These are phyloP conservation scores for Grammothele lineata DNA, from an alignment of 768 basidiomycete species.

Conservation along the genomic window DNA sequence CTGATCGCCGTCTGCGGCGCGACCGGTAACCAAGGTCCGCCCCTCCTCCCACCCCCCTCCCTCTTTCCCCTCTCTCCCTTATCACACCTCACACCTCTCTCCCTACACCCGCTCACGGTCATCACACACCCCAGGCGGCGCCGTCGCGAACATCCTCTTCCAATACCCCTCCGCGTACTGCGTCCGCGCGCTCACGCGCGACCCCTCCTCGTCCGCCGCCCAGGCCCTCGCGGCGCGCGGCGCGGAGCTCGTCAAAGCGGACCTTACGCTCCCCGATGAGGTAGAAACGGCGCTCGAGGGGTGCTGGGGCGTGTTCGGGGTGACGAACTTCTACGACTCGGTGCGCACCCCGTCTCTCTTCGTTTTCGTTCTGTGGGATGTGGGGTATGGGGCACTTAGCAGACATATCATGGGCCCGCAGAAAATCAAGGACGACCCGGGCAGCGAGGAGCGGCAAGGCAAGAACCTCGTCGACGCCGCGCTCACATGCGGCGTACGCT, in stretches of 20 bases:
- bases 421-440: slow-evolving; percentile 18
- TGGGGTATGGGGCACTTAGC: no score
- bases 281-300: slow-evolving; percentile 6
- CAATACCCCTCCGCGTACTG: slow-evolving; percentile 10
- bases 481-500: slow-evolving; percentile 7
- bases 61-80: neutral
- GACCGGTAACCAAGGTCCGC: slow-evolving; percentile 17
- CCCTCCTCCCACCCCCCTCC: no score
- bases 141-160: slow-evolving; percentile 15
- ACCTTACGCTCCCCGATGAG: slow-evolving; percentile 11
- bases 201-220: slow-evolving; percentile 10
- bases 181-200: slow-evolving; percentile 15
- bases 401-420: no score
- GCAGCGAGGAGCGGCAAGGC: slow-evolving; percentile 17
- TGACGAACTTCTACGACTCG: slow-evolving; percentile 20
- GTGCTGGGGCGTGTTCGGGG: slow-evolving; percentile 19
- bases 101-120: neutral
- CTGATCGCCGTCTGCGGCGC: slow-evolving; percentile 17
- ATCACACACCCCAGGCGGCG: slow-evolving; percentile 8
- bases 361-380: no score
- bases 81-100: no score
- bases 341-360: no score
- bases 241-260: slow-evolving; percentile 15
- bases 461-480: slow-evolving; percentile 17
- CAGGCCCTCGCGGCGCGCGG: slow-evolving; percentile 8